A percentile compares a stretch with the other conserved stretches of the same genome.
Evolutionary conservation across 2,329 filamentous ascomycete genomes (phyloP).

Genomic region (Diaporthe nobilis): DNA sequence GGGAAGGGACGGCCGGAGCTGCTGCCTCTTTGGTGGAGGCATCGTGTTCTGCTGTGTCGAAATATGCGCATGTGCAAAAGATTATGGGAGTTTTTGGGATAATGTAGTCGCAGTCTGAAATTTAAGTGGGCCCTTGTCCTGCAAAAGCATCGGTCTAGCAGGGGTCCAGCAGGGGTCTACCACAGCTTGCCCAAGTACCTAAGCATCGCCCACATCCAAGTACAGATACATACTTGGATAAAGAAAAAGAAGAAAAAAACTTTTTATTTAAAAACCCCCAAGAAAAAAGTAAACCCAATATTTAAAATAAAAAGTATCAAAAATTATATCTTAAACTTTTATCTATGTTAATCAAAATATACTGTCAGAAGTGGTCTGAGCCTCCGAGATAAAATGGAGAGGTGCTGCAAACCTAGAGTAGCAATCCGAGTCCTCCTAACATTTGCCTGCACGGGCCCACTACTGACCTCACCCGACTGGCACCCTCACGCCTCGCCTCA

Average conservation of each 20-base stretch:
- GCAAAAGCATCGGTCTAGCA: neutral
- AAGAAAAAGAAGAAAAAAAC: too few relatives aligned
- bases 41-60: neutral
- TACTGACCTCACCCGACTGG: neutral
- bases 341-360: too few relatives aligned
- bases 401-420: too few relatives aligned
- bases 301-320: too few relatives aligned
- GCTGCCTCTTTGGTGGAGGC: conserved; percentile 45
- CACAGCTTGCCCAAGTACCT: neutral
- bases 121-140: conserved; percentile 18
- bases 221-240: neutral
- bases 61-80: neutral
- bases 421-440: neutral
- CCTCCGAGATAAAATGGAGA: too few relatives aligned
- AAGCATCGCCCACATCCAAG: neutral
- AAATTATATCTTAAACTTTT: too few relatives aligned
- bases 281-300: too few relatives aligned
- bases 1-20: conserved; percentile 55
- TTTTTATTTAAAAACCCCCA: too few relatives aligned
- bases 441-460: neutral
- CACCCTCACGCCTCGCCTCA: neutral
- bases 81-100: neutral
- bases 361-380: too few relatives aligned
- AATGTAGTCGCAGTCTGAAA: conserved; percentile 4
- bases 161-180: neutral